A percentile compares a stretch with the other conserved stretches of the same genome.
Evolutionary conservation across 148 eudicot species (phyloP).

Genomic region (Chenopodium suecicum): DNA sequence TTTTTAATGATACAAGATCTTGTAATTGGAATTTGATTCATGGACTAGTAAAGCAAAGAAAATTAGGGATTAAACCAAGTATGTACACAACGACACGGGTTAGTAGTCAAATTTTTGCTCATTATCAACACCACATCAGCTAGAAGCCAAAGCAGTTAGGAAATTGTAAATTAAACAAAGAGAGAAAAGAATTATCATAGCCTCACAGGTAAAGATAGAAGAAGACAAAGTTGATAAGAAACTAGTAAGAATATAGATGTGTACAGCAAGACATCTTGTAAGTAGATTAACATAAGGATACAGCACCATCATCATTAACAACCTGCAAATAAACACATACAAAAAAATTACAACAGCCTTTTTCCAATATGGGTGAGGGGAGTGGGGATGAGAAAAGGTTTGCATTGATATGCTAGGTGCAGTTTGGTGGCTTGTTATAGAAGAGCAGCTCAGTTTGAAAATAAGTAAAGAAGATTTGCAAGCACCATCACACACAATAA

Average conservation of each 20-base stretch:
- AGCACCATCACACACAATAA: neutral
- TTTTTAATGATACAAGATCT: neutral
- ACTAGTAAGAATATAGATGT: neutral
- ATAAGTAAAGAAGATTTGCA: neutral
- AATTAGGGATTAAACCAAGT: neutral
- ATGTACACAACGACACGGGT: neutral
- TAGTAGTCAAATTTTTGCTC: neutral
- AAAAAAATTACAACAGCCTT: conserved; percentile 3
- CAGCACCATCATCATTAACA: conserved; percentile 97
- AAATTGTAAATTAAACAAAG: neutral
- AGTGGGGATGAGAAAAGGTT: neutral
- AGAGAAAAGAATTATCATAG: neutral
- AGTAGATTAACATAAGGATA: conserved; percentile 54
- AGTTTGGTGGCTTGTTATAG: neutral
- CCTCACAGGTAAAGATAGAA: neutral
- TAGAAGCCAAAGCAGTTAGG: neutral
- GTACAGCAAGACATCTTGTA: neutral
- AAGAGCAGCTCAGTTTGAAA: neutral
- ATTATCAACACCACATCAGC: neutral
- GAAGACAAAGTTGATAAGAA: neutral
- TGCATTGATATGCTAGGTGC: neutral
- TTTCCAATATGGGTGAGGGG: neutral
- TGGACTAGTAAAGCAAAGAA: neutral
- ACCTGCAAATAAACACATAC: conserved; percentile 58
- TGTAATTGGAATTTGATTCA: neutral